A percentile compares a stretch with the other conserved stretches of the same genome.
These are phyloP conservation scores for Trichoderma reesei DNA, from an alignment of 495 filamentous ascomycete species.

Conservation along the genomic window DNA sequence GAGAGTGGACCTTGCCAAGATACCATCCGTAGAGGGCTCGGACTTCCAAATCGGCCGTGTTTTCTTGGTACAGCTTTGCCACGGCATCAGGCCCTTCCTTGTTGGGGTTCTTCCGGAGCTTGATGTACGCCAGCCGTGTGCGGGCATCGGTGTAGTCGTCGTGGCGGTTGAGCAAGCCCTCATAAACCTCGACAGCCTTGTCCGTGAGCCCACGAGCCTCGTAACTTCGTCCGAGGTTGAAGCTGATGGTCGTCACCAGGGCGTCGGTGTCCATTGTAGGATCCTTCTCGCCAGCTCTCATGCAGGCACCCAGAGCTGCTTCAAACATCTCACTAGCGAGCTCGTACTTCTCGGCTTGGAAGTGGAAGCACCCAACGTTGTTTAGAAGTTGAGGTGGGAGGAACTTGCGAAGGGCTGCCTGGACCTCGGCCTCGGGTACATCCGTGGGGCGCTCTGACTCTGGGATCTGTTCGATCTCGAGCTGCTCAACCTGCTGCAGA, in stretches of 20 bases:
- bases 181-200: conserved; percentile 78
- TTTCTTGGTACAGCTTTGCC: conserved; percentile 67
- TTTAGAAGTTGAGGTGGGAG: conserved; percentile 87
- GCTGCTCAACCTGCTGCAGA: conserved; percentile 76
- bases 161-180: conserved; percentile 71
- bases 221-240: conserved; percentile 93
- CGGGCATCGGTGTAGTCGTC: conserved; percentile 84
- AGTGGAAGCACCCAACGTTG: conserved; percentile 94
- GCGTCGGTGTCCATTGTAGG: conserved; percentile 72
- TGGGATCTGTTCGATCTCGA: conserved; percentile 66
- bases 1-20: conserved; percentile 60
- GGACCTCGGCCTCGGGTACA: conserved; percentile 47
- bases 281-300: conserved; percentile 59
- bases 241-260: conserved; percentile 85
- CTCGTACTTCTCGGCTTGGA: conserved; percentile 70
- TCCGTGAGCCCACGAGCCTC: conserved; percentile 73
- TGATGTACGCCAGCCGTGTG: conserved; percentile 80
- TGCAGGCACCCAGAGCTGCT: conserved; percentile 74
- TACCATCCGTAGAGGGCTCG: conserved; percentile 92
- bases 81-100: conserved; percentile 82
- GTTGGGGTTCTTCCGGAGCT: conserved; percentile 68
- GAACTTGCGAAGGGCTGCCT: conserved; percentile 54
- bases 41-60: conserved; percentile 77
- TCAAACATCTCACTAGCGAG: conserved; percentile 82
- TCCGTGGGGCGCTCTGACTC: conserved; percentile 57